Evolutionary conservation across 495 filamentous ascomycete genomes (phyloP), one percentile per base, ranked within the genome.

Genomic region (Penicillium nucicola): DNA sequence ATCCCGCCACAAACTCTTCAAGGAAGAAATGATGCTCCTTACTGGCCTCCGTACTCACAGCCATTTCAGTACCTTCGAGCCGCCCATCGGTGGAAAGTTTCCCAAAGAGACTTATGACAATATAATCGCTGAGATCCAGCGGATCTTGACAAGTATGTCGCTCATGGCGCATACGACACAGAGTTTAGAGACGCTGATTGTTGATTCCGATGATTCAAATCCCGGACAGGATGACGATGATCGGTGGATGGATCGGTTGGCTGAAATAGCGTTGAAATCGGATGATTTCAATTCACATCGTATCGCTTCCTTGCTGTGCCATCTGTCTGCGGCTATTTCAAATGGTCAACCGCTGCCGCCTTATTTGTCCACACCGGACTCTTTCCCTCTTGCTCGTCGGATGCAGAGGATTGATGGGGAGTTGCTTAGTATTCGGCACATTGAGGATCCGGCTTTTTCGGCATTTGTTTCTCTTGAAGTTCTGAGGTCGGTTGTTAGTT

Each of bases 401-500:
- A 66, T 87, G 44, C 76, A 79, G 52, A 58, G 58, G 25, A 58
- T 81, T 15, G 76, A 83, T 45, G 46, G 57, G 10, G 74, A 79
- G 37, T 73, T 90, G n/a, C 60, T 90, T 33, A 80, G 75, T 62
- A 68, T 86, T 10, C 65, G 73, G 15, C 84, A 90, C 60, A 70
- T 89, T 42, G 76, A 80, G 18, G 85, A 89, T 53, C 86, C 85
- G 0, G 84, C 84, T 0, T 90, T 89, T 56, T 76, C 82, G 20
- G 85, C 86, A 5, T 91, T 90, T 70, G 84, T 86, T 0, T 77
- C 88, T 1, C 67, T 90, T 44, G 86, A 90, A 59, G 82, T 92
- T 8, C 78, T 84, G 48, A 81, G 80, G 18, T 79, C 79, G 39
- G 76, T 89, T 45, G 71, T 91, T 9, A 79, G 78, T 35, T 80